Evolutionary conservation across 495 filamentous ascomycete genomes (phyloP), one percentile per base, ranked within the genome.

Genomic region (Cryomyces minteri): DNA sequence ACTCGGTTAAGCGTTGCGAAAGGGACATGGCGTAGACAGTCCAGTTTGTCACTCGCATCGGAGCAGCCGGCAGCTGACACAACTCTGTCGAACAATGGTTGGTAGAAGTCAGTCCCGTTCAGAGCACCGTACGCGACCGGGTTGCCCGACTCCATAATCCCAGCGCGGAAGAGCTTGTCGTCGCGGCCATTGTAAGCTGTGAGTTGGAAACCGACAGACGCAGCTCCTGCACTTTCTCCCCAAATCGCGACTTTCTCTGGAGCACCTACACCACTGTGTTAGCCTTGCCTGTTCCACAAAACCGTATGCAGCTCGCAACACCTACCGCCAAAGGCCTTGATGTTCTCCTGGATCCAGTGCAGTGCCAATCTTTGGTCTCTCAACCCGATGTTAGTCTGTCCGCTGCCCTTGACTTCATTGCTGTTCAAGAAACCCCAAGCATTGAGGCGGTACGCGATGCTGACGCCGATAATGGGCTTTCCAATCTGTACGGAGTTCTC

Each of bases 381-480:
- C 5, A 77, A 58, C 18, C 72, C 74, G 9, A 78, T 56, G 47
- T 80, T 80, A 6, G 69, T 65, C 41, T 67, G 62, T 0, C 74
- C 73, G 8, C 51, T 63, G 12, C 51, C 48, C 0, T 54, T 33
- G 9, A 65, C 58, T 47, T 66, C 62, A 12, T 64, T 49, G 8
- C 61, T 57, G 28, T 45, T 50, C 6, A 79, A 48, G 52, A 77
- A 68, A 1, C 75, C 75, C 62, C 65, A 78, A 32, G 62, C 64
- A 3, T 58, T 62, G 6, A 78, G 62, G 39, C 76, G 63, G 53
- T 80, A 80, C 46, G 74, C 72, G 41, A 78, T 62, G n/a, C 62
- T 67, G n/a, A 78, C 68, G 4, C 60, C 75, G 33, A 80, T 71
- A 44, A 81, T 66, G 1, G 76, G 74, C 49, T 72, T 73, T 50